Evolutionary conservation across 805 yeast genomes (phyloP).

Genomic region (Wickerhamiella musiphila): DNA sequence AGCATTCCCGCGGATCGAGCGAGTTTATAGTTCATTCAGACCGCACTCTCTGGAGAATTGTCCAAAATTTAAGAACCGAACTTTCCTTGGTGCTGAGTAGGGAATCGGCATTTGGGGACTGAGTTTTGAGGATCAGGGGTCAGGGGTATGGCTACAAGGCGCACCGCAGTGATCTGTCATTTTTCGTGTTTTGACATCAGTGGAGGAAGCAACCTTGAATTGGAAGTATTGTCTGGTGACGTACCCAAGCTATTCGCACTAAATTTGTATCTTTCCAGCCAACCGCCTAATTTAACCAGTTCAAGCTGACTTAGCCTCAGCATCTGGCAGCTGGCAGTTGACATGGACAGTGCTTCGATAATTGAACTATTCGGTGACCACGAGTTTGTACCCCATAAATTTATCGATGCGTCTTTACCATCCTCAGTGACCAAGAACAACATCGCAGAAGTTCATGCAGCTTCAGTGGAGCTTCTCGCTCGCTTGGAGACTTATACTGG

Average conservation of each 20-base stretch:
- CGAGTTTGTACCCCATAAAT: conserved; percentile 17
- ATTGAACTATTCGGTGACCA: conserved; percentile 14
- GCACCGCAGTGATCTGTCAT: too few relatives aligned
- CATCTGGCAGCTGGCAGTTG: conserved; percentile 5
- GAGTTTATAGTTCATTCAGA: too few relatives aligned
- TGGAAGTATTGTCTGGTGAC: background rate
- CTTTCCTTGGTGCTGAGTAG: too few relatives aligned
- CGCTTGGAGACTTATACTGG: conserved; percentile 18
- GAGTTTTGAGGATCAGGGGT: too few relatives aligned
- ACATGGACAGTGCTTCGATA: conserved; percentile 8
- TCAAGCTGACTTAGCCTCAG: background rate
- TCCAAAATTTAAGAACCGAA: too few relatives aligned
- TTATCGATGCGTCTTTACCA: conserved; percentile 14
- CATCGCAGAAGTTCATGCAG: conserved; percentile 15
- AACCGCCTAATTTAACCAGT: background rate
- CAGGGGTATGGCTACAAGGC: too few relatives aligned
- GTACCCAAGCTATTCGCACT: background rate
- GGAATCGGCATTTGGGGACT: too few relatives aligned
- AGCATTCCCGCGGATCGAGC: too few relatives aligned
- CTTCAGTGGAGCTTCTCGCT: conserved; percentile 18
- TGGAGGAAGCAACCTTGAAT: background rate
- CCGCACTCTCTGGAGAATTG: too few relatives aligned
- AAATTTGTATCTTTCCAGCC: background rate
- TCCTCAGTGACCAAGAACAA: conserved; percentile 5
- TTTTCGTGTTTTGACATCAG: background rate